These are phyloP conservation scores for Globomyces pollinis-pini DNA, from an alignment of 192 early-diverging fungal genomes.

Conservation along the genomic window DNA sequence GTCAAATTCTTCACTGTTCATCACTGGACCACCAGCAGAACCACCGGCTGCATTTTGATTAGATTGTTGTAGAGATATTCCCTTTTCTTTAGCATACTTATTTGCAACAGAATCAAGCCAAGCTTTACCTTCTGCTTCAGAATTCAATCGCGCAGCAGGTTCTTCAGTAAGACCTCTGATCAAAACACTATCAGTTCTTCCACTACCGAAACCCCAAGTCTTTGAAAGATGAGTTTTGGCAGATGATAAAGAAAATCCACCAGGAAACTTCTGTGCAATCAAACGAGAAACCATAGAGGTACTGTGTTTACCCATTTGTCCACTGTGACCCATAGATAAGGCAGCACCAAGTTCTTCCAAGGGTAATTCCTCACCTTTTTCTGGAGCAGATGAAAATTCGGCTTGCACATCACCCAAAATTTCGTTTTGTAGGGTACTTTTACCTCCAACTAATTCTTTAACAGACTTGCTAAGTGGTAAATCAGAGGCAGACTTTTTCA, in stretches of 20 bases:
- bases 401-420: conserved; percentile 90
- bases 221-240: conserved; percentile 66
- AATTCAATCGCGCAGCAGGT: conserved; percentile 66
- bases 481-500: conserved; percentile 73
- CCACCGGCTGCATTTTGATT: conserved; percentile 20
- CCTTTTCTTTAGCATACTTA: conserved; percentile 62
- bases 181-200: conserved; percentile 65
- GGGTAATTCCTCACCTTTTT: conserved; percentile 87
- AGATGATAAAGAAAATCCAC: conserved; percentile 71
- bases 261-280: conserved; percentile 85
- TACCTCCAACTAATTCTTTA: conserved; percentile 93
- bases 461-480: conserved; percentile 69
- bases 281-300: conserved; percentile 68
- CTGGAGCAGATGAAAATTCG: conserved; percentile 79
- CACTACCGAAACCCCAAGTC: conserved; percentile 67
- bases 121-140: conserved; percentile 64
- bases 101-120: conserved; percentile 72
- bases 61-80: conserved; percentile 45
- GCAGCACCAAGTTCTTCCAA: conserved; percentile 69
- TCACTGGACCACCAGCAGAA: conserved; percentile 27
- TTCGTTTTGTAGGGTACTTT: conserved; percentile 94
- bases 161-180: conserved; percentile 76
- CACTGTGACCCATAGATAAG: conserved; percentile 53
- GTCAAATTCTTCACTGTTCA: conserved; percentile 85
- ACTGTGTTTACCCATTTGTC: conserved; percentile 76